These are phyloP conservation scores for Pleoardoris graminearum DNA, from an alignment of 2,329 filamentous ascomycete species.

Conservation along the genomic window DNA sequence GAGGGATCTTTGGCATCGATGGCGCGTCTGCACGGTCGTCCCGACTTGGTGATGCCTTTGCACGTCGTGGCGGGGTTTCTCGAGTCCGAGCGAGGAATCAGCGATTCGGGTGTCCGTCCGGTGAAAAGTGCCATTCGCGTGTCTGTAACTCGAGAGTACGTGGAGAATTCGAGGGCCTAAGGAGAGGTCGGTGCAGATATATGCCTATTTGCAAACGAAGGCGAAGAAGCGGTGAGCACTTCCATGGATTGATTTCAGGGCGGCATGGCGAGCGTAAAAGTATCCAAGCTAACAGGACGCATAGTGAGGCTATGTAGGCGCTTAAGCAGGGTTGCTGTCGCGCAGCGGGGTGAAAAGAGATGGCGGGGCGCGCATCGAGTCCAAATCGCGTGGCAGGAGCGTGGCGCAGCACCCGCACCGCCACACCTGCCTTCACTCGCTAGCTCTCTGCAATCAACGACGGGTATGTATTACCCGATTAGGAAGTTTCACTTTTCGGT, in stretches of 20 bases:
- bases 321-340: constrained; percentile 12
- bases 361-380: constrained; percentile 13
- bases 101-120: constrained; percentile 72
- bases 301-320: constrained; percentile 20
- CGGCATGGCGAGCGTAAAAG: constrained; percentile 7
- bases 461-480: too few relatives aligned
- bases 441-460: too few relatives aligned
- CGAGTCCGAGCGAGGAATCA: constrained; percentile 78
- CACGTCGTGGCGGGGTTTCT: constrained; percentile 84
- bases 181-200: background rate
- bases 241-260: constrained; percentile 2
- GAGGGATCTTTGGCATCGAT: constrained; percentile 56
- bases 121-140: constrained; percentile 21
- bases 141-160: constrained; percentile 20
- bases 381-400: constrained; percentile 10
- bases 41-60: constrained; percentile 79
- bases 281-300: background rate
- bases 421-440: too few relatives aligned
- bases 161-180: background rate
- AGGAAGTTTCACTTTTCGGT: too few relatives aligned
- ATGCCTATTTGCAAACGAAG: background rate
- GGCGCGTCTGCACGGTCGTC: constrained; percentile 79
- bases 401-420: too few relatives aligned
- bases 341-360: constrained; percentile 13
- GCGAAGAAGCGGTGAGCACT: constrained; percentile 1